phyloP scores from a whole-genome alignment of 2,329 filamentous ascomycete genomes.

The Xylariaceae sp. region DNA sequence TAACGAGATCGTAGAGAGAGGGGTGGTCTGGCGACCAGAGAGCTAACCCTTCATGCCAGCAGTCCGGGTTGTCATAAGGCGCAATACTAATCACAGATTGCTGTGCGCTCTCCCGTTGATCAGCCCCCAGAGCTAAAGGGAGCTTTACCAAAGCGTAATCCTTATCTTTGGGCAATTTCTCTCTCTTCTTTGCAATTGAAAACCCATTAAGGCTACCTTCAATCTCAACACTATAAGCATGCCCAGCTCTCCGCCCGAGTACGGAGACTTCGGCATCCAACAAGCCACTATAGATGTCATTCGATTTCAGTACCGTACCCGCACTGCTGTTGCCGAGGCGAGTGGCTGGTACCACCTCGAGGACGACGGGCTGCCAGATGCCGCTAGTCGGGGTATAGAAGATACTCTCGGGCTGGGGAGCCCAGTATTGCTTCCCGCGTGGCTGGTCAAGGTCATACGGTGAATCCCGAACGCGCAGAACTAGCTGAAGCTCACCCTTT shows the following conservation, averaged over 20 bases:
- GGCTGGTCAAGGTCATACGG: conserved; percentile 59
- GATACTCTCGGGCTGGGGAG: conserved; percentile 53
- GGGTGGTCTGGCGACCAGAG: conserved; percentile 58
- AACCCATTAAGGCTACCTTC: conserved; percentile 47
- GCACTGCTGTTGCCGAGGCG: conserved; percentile 50
- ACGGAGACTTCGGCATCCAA: conserved; percentile 48
- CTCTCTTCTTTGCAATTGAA: conserved; percentile 39
- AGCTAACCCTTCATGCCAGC: conserved; percentile 51
- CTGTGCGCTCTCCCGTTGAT: conserved; percentile 37
- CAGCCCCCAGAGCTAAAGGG: conserved; percentile 42
- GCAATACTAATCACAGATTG: conserved; percentile 30
- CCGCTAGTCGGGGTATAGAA: conserved; percentile 54
- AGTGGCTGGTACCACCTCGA: conserved; percentile 48
- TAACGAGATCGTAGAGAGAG: conserved; percentile 48
- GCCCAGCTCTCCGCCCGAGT: conserved; percentile 42
- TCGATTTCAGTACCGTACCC: conserved; percentile 52
- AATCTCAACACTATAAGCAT: conserved; percentile 46
- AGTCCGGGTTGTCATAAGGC: conserved; percentile 34
- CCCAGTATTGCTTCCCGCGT: conserved; percentile 63
- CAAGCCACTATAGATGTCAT: conserved; percentile 47
- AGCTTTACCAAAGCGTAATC: conserved; percentile 44
- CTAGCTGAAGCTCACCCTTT: conserved; percentile 38
- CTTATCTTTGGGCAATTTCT: conserved; percentile 44
- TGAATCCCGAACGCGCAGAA: conserved; percentile 57
- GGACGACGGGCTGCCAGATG: conserved; percentile 54